Percentiles rank a stretch among this genome's conserved stretches.
Conservation (phyloP, 2,329 filamentous ascomycete genomes). For the Alternaria brassicicola region DNA sequence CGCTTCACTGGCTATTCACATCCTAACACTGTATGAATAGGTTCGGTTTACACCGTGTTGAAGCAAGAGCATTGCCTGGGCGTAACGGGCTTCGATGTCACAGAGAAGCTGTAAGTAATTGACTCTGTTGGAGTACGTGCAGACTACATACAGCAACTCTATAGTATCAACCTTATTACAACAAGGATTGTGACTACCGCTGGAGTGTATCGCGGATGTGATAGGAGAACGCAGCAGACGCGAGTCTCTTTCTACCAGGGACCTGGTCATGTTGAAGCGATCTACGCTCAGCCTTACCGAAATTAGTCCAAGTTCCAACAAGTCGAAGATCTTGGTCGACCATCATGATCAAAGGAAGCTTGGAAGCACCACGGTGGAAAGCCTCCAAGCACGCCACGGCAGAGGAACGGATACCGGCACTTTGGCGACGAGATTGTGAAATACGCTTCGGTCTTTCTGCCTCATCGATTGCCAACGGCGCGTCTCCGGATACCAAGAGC, state of each 20-base stretch:
- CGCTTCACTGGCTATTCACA: not conserved
- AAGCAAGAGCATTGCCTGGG: not conserved
- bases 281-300: not conserved
- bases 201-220: not conserved
- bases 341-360: not conserved
- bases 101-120: not conserved
- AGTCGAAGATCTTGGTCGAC: slow-evolving; percentile 6
- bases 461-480: slow-evolving; percentile 16
- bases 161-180: not conserved
- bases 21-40: not conserved
- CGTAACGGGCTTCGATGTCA: not conserved
- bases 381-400: slow-evolving; percentile 10
- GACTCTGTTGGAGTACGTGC: not conserved
- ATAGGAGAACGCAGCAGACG: not conserved
- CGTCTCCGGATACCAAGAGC: slow-evolving; percentile 16
- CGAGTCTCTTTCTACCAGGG: not conserved
- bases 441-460: not conserved
- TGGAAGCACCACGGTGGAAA: not conserved
- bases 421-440: not conserved
- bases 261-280: not conserved
- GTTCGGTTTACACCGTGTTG: not conserved
- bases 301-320: slow-evolving; percentile 1
- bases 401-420: slow-evolving; percentile 16
- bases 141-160: not conserved
- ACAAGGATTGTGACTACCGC: not conserved